These are phyloP conservation scores for Telopea speciosissima DNA, from an alignment of 177 flowering plant genomes.

Conservation along the genomic window DNA sequence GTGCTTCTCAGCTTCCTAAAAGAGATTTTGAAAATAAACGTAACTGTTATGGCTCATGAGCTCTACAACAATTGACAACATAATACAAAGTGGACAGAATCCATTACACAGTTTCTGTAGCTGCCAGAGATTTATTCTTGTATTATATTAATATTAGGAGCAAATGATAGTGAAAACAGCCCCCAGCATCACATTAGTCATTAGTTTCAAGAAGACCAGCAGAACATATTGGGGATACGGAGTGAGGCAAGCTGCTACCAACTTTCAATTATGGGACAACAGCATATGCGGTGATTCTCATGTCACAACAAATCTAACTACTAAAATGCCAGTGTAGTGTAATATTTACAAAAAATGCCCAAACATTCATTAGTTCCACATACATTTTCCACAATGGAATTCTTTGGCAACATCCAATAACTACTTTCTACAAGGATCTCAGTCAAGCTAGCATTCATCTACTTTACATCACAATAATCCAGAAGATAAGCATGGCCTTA, in stretches of 20 bases:
- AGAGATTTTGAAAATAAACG: neutral
- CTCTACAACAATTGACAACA: neutral
- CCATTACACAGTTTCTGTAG: neutral
- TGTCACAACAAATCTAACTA: too few relatives aligned
- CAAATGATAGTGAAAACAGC: too few relatives aligned
- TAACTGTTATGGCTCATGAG: too few relatives aligned
- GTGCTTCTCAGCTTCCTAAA: slow-evolving; percentile 93
- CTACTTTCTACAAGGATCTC: neutral
- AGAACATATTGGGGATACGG: neutral
- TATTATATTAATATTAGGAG: too few relatives aligned
- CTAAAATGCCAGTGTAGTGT: too few relatives aligned
- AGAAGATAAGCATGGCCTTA: neutral
- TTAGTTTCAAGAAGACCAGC: too few relatives aligned
- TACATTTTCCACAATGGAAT: too few relatives aligned
- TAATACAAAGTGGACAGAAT: neutral
- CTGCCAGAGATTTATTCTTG: neutral
- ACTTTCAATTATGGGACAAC: neutral
- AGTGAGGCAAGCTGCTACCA: neutral
- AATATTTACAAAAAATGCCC: too few relatives aligned
- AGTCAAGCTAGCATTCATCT: neutral
- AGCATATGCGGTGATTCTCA: neutral
- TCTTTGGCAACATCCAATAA: neutral
- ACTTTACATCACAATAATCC: neutral
- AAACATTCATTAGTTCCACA: too few relatives aligned
- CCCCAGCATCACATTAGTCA: too few relatives aligned